A percentile compares a stretch with the other conserved stretches of the same genome.
Evolutionary conservation across 2,329 filamentous ascomycete species (phyloP).

Genomic region (Exutisphaerella laricina): DNA sequence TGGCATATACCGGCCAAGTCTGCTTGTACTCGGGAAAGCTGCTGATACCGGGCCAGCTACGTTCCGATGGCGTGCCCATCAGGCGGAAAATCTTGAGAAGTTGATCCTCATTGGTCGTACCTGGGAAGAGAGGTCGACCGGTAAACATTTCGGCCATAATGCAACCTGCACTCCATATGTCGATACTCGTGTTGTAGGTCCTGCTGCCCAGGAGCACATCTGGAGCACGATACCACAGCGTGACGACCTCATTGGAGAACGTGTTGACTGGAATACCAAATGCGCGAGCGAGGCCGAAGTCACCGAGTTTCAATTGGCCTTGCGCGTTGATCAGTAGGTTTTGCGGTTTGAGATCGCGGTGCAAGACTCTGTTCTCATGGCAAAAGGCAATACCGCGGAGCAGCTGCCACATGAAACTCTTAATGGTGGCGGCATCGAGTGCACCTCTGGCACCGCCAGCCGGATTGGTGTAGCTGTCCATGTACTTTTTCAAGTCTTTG

Average conservation of each 20-base stretch:
- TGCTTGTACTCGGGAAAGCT: constrained; percentile 97
- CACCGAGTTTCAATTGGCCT: constrained; percentile 83
- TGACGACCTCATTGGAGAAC: constrained; percentile 96
- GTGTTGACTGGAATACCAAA: constrained; percentile 98
- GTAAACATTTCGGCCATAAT: constrained; percentile 99
- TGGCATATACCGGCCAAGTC: constrained; percentile 89
- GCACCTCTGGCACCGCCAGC: constrained; percentile 82
- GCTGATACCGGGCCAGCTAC: constrained; percentile 91
- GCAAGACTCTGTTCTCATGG: constrained; percentile 92
- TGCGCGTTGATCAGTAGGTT: constrained; percentile 93
- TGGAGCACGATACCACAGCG: constrained; percentile 93
- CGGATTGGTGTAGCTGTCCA: constrained; percentile 56
- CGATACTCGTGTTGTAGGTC: constrained; percentile 99
- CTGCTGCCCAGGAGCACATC: constrained; percentile 90
- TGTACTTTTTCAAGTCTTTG: constrained; percentile 96
- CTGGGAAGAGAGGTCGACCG: constrained; percentile 88
- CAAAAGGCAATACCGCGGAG: constrained; percentile 95
- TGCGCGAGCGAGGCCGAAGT: constrained; percentile 88
- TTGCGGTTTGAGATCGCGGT: constrained; percentile 93
- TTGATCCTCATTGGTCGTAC: constrained; percentile 97
- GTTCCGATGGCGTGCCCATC: constrained; percentile 95
- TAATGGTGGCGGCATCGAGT: constrained; percentile 84
- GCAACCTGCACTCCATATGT: constrained; percentile 98
- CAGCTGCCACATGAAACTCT: constrained; percentile 98
- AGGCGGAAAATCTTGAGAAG: constrained; percentile 95